Percentiles rank a stretch among this genome's conserved stretches.
Evolutionary conservation across 177 flowering plant genomes (phyloP).

Genomic region (Vitis hybrid): DNA sequence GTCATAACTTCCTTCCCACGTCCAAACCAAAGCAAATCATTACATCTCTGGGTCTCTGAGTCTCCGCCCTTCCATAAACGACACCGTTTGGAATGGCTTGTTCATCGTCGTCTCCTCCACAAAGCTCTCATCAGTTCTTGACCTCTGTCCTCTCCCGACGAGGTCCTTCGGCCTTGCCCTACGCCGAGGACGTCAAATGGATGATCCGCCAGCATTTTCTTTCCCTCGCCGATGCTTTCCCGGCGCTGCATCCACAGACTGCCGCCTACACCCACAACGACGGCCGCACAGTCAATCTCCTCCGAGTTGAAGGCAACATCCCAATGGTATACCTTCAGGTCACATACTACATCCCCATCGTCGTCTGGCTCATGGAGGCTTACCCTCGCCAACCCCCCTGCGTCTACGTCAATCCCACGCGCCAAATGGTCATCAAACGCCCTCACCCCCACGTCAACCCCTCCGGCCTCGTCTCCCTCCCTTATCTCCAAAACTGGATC

Average conservation of each 20-base stretch:
- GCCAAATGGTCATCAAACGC: conserved; percentile 78
- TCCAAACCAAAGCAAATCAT: too few species aligned
- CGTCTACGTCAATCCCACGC: conserved; percentile 68
- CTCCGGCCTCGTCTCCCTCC: conserved; percentile 57
- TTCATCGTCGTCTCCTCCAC: conserved; percentile 12
- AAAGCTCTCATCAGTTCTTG: conserved; percentile 61
- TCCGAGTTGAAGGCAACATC: conserved; percentile 73
- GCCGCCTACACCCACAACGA: conserved; percentile 80
- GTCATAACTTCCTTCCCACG: too few species aligned
- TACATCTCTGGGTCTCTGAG: too few species aligned
- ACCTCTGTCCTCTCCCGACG: conserved; percentile 67
- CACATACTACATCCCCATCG: conserved; percentile 70
- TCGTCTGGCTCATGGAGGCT: conserved; percentile 72
- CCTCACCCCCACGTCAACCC: conserved; percentile 69
- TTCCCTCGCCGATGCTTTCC: conserved; percentile 40
- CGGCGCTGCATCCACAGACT: conserved; percentile 58
- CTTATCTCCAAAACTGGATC: conserved; percentile 67
- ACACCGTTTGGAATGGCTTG: too few species aligned
- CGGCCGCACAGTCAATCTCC: conserved; percentile 68
- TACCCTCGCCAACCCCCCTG: conserved; percentile 77
- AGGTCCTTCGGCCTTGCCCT: conserved; percentile 70
- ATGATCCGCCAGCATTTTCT: conserved; percentile 71
- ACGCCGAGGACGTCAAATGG: conserved; percentile 72
- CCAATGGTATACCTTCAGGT: conserved; percentile 60
- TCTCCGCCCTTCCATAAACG: too few species aligned